Evolutionary conservation across 106 monocot species (phyloP), one percentile per base, ranked within the genome.

Genomic region (Platanthera zijinensis): DNA sequence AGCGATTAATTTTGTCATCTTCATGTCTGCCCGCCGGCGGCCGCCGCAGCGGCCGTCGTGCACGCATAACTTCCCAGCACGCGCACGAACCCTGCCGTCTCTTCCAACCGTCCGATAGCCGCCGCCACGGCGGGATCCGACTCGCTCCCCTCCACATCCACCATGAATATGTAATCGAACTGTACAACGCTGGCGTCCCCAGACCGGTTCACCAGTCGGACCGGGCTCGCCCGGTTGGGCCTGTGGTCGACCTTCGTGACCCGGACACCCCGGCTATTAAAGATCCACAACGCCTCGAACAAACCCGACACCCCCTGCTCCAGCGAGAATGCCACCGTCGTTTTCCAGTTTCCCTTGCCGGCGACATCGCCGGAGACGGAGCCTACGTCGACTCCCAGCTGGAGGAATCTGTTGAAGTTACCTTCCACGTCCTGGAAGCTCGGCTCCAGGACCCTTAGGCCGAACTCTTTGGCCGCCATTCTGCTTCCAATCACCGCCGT

Each of bases 401-500:
- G 88, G 39, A 86, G 78, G 79, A 82, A 91, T 14, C 91, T 76
- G 86, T 82, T 91, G 76, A 47, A 84, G 79, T 91, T 91, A 51
- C 77, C 75, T 11, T 30, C 46, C 25, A 51, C 62, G 73, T 88
- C 86, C 78, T 91, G 88, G 88, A 91, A 78, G 74, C 88, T 84
- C 22, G 52, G 53, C 7, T 84, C 82, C 61, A 91, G 50, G 19
- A 88, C 74, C 19, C 19, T 57, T 3, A 88, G 86, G 1, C 88
- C 88, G 73, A 88, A 91, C 88, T 91, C 91, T 72, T 51, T 13
- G 15, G 91, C 91, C 2, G 91, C 88, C 15, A 84, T 78, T 71
- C 71, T 48, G 86, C 91, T 91, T 6, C 85, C 91, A 57, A 91
- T 84, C 10, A 91, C 88, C 14, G 91, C 91, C 2, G 86, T 86